Evolutionary conservation across 1,284 basidiomycete genomes (phyloP).

Genomic region (Ustilago cynodontis): DNA sequence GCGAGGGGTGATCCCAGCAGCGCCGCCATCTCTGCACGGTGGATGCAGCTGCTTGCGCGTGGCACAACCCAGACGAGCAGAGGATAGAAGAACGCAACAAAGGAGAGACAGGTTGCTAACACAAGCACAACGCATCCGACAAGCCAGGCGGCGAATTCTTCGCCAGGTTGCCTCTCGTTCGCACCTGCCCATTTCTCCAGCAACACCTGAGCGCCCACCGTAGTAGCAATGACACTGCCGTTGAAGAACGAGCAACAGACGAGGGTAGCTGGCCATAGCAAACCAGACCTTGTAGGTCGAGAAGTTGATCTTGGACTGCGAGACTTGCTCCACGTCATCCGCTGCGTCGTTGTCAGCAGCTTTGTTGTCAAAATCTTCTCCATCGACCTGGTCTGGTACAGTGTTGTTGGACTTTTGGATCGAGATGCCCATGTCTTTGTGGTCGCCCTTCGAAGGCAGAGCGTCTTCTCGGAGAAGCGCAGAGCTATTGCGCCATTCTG

Average conservation of each 20-base stretch:
- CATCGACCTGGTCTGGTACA: too few species aligned
- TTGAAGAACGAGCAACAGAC: not conserved
- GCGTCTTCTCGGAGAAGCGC: too few species aligned
- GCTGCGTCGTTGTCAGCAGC: too few species aligned
- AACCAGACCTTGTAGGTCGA: not conserved
- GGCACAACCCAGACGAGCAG: not conserved
- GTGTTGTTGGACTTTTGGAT: too few species aligned
- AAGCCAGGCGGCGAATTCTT: slow-evolving; percentile 13
- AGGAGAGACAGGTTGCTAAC: slow-evolving; percentile 6
- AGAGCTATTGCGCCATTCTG: too few species aligned
- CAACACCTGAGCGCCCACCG: not conserved
- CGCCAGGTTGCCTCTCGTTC: not conserved
- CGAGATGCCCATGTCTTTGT: too few species aligned
- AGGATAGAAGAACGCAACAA: slow-evolving; percentile 16
- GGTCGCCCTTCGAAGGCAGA: too few species aligned
- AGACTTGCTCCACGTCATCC: too few species aligned
- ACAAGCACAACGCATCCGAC: slow-evolving; percentile 15
- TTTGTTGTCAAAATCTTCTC: too few species aligned
- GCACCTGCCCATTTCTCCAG: too few species aligned
- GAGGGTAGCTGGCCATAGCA: not conserved
- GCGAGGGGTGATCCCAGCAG: slow-evolving; percentile 36
- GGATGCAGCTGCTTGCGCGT: slow-evolving; percentile 35
- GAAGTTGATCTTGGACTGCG: slow-evolving; percentile 3
- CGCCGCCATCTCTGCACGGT: slow-evolving; percentile 28
- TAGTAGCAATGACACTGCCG: slow-evolving; percentile 22